phyloP scores from a whole-genome alignment of 2,329 filamentous ascomycete species.

The Microcyclosporella mali region DNA sequence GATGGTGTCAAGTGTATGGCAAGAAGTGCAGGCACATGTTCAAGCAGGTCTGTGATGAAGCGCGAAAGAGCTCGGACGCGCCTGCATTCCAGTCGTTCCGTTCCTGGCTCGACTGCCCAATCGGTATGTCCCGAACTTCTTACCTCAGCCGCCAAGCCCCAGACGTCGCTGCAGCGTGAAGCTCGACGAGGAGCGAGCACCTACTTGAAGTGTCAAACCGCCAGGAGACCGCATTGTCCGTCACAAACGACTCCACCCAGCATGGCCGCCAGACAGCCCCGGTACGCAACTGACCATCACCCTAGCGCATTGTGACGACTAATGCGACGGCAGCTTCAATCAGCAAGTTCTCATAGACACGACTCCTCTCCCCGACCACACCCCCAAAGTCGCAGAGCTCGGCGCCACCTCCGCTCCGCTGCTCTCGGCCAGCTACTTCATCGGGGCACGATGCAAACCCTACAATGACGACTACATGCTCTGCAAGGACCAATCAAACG shows the following conservation, averaged over 20 bases:
- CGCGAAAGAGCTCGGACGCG: slow-evolving; percentile 5
- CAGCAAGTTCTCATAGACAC: slow-evolving; percentile 91
- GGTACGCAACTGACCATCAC: slow-evolving; percentile 40
- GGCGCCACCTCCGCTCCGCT: slow-evolving; percentile 89
- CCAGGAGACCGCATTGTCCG: no score
- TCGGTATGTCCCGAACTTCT: slow-evolving; percentile 15
- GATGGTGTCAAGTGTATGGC: no score
- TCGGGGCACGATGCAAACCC: slow-evolving; percentile 85
- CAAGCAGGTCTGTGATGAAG: no score
- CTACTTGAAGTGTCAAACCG: no score
- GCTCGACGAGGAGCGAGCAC: neutral
- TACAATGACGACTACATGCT: slow-evolving; percentile 99
- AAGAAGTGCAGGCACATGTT: no score
- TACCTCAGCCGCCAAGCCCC: slow-evolving; percentile 3
- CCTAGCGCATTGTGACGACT: slow-evolving; percentile 6
- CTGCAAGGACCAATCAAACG: slow-evolving; percentile 93
- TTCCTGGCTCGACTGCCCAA: slow-evolving; percentile 8
- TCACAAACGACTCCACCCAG: slow-evolving; percentile 30
- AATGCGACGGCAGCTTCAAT: slow-evolving; percentile 67
- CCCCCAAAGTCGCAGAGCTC: slow-evolving; percentile 90
- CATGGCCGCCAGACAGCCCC: slow-evolving; percentile 57
- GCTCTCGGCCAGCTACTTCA: slow-evolving; percentile 89
- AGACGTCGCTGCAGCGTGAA: neutral
- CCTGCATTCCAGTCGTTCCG: slow-evolving; percentile 3
- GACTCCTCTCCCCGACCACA: slow-evolving; percentile 83